Evolutionary conservation across 257 asterid genomes (phyloP).

Genomic region (Fraxinus cuspidata): DNA sequence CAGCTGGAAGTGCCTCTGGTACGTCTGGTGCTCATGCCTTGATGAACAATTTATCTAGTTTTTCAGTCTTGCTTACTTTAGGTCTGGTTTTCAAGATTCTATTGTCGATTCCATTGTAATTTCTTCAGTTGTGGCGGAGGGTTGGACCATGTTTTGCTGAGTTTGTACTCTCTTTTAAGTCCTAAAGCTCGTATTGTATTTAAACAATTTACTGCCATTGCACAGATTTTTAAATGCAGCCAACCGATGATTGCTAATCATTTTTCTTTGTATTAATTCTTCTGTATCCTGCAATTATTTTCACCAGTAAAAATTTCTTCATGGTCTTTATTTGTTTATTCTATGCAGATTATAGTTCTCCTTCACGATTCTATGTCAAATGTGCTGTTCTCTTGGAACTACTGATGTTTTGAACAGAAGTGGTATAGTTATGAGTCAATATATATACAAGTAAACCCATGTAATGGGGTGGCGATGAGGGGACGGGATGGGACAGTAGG

Average conservation of each 20-base stretch:
- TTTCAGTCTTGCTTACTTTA: conserved; percentile 38
- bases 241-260: conserved; percentile 1
- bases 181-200: conserved; percentile 31
- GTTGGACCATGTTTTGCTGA: conserved; percentile 32
- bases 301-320: neutral
- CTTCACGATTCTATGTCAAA: neutral
- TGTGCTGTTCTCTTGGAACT: neutral
- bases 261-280: neutral
- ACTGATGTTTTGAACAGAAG: neutral
- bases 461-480: neutral
- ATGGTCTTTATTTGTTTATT: neutral
- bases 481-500: neutral
- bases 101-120: conserved; percentile 25
- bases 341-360: neutral
- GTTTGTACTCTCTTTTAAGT: conserved; percentile 18
- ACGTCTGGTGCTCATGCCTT: conserved; percentile 48
- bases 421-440: neutral
- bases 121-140: conserved; percentile 17
- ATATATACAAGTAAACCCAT: neutral
- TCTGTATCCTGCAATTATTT: too few species aligned
- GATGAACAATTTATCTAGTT: conserved; percentile 37
- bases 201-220: conserved; percentile 29
- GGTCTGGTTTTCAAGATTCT: conserved; percentile 36
- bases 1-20: conserved; percentile 57
- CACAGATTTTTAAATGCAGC: conserved; percentile 16